Conservation (phyloP, 2,329 filamentous ascomycete species). For the Stachybotrys elegans region DNA sequence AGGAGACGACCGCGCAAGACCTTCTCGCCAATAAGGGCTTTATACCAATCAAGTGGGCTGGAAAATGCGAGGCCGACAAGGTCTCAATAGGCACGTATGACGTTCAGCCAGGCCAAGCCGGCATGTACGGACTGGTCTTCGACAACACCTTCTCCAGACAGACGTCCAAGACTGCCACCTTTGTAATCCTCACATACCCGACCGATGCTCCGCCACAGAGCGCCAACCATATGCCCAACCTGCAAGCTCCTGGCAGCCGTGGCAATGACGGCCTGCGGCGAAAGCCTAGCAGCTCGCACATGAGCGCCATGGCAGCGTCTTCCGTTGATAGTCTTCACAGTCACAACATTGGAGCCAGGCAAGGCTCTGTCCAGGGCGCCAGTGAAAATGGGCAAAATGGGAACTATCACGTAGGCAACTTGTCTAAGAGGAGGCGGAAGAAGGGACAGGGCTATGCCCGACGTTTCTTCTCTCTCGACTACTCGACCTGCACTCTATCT, state of each 20-base stretch:
- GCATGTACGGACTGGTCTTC: constrained; percentile 95
- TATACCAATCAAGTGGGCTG: constrained; percentile 75
- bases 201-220: constrained; percentile 74
- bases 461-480: constrained; percentile 94
- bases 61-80: constrained; percentile 95
- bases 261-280: constrained; percentile 48
- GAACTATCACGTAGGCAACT: constrained; percentile 74
- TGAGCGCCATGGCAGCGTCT: constrained; percentile 41
- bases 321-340: constrained; percentile 60
- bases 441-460: constrained; percentile 89
- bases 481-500: constrained; percentile 86
- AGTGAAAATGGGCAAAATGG: constrained; percentile 39
- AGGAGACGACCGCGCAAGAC: constrained; percentile 58
- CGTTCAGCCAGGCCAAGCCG: constrained; percentile 66
- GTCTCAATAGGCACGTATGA: constrained; percentile 88
- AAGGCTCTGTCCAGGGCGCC: constrained; percentile 46
- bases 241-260: constrained; percentile 34
- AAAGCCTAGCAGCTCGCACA: constrained; percentile 39
- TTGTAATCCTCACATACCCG: constrained; percentile 91
- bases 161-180: constrained; percentile 88
- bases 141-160: constrained; percentile 99
- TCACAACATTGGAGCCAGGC: constrained; percentile 36
- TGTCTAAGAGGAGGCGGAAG: constrained; percentile 89
- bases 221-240: constrained; percentile 62
- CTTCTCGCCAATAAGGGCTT: constrained; percentile 63